Evolutionary conservation across 192 early-diverging fungal species (phyloP).

Genomic region (Backusella parvicylindrica): DNA sequence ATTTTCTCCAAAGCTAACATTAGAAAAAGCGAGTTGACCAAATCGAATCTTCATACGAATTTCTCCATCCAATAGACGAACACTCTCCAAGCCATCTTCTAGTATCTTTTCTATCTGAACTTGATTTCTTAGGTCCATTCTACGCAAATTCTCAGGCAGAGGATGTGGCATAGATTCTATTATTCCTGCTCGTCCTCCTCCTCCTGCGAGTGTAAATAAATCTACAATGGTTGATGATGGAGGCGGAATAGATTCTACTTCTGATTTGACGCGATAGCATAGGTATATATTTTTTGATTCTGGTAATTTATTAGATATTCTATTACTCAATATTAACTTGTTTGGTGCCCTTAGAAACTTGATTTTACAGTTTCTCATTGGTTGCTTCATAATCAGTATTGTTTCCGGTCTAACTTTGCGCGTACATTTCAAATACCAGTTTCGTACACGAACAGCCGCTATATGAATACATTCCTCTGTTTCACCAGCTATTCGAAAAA

Average conservation of each 20-base stretch:
- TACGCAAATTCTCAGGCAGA: not conserved
- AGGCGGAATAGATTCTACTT: not conserved
- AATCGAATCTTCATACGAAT: conserved; percentile 33
- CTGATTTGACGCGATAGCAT: not conserved
- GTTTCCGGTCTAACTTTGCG: not conserved
- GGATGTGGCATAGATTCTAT: not conserved
- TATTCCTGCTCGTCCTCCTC: not conserved
- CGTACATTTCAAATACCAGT: conserved; percentile 30
- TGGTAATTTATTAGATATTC: not conserved
- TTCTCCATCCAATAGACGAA: conserved; percentile 35
- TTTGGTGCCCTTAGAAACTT: conserved; percentile 3
- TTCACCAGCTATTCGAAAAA: conserved; percentile 21
- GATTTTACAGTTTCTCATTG: not conserved
- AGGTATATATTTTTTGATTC: not conserved
- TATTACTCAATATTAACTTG: not conserved
- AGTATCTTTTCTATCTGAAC: conserved; percentile 18
- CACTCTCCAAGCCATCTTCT: conserved; percentile 21
- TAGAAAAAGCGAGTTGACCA: conserved; percentile 37
- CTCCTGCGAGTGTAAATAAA: not conserved
- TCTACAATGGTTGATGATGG: not conserved
- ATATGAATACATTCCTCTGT: conserved; percentile 5
- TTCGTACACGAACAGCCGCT: conserved; percentile 31
- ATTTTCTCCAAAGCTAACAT: conserved; percentile 5
- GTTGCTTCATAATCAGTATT: conserved; percentile 14
- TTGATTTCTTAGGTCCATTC: conserved; percentile 15